phyloP scores from a whole-genome alignment of 768 basidiomycete genomes.

The Agrocybe praecox region DNA sequence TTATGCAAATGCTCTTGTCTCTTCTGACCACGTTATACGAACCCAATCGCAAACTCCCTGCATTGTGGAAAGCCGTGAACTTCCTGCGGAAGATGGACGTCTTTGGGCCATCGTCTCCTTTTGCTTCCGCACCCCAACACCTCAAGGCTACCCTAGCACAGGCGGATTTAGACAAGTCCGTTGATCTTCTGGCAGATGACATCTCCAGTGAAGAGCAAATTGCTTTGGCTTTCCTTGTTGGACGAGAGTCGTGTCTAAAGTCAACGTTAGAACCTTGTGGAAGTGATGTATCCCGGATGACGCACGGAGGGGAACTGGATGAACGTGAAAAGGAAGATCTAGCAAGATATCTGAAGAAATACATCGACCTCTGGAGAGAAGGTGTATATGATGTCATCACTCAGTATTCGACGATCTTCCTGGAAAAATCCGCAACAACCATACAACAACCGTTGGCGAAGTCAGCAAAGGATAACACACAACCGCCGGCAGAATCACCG shows the following conservation, averaged over 20 bases:
- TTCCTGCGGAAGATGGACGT: conserved; percentile 86
- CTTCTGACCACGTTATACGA: conserved; percentile 80
- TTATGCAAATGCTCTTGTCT: conserved; percentile 74
- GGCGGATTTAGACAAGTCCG: conserved; percentile 19
- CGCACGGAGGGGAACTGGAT: conserved; percentile 39
- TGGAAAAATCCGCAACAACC: conserved; percentile 54
- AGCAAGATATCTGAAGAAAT: conserved; percentile 78
- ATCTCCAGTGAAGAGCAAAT: conserved; percentile 69
- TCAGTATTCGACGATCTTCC: conserved; percentile 88
- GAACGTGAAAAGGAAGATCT: conserved; percentile 72
- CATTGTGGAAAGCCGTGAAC: conserved; percentile 86
- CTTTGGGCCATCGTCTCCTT: conserved; percentile 39
- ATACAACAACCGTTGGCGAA: conserved; percentile 18
- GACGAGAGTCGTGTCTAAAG: conserved; percentile 61
- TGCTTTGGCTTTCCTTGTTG: conserved; percentile 83
- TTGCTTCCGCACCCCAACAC: conserved; percentile 21
- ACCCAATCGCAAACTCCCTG: conserved; percentile 82
- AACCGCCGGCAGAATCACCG: background rate
- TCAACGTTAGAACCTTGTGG: conserved; percentile 56
- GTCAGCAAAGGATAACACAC: conserved; percentile 18
- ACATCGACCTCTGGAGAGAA: conserved; percentile 91
- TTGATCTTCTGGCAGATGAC: conserved; percentile 28
- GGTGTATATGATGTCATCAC: conserved; percentile 91
- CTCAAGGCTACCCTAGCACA: conserved; percentile 14
- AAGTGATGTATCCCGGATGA: conserved; percentile 44